Conservation (phyloP, 371 early-diverging fungal species). For the Mucor piriformis region DNA sequence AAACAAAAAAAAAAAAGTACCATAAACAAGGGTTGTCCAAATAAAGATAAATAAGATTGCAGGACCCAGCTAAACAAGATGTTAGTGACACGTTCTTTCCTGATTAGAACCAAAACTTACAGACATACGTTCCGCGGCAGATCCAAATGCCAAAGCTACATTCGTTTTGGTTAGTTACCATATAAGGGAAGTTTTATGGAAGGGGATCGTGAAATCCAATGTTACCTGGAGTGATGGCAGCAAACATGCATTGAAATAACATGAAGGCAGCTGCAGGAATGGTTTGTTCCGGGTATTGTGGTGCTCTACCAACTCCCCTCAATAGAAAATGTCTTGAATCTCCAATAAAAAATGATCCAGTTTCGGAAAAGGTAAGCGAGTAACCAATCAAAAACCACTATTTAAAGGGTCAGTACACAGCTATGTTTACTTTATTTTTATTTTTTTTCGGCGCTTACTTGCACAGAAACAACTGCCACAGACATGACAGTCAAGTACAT, state of each 20-base stretch:
- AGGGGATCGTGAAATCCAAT: no score
- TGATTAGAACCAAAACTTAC: no score
- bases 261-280: conserved; percentile 65
- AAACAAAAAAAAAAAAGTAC: conserved; percentile 7
- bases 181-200: not conserved
- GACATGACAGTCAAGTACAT: conserved; percentile 82
- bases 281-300: conserved; percentile 43
- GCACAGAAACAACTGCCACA: conserved; percentile 81
- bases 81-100: not conserved
- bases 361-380: conserved; percentile 76
- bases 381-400: conserved; percentile 89
- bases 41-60: conserved; percentile 78
- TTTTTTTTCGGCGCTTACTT: conserved; percentile 43
- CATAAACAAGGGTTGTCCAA: conserved; percentile 86
- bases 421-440: not conserved
- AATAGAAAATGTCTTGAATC: conserved; percentile 63
- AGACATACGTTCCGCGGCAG: conserved; percentile 83
- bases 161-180: conserved; percentile 27
- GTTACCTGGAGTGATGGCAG: conserved; percentile 62
- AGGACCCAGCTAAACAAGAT: conserved; percentile 56
- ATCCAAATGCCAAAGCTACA: conserved; percentile 77
- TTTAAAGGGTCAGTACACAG: not conserved
- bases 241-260: conserved; percentile 81
- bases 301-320: conserved; percentile 39
- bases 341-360: conserved; percentile 76